phyloP scores from a whole-genome alignment of 75 land plant species.

The Gnetum montanum region DNA sequence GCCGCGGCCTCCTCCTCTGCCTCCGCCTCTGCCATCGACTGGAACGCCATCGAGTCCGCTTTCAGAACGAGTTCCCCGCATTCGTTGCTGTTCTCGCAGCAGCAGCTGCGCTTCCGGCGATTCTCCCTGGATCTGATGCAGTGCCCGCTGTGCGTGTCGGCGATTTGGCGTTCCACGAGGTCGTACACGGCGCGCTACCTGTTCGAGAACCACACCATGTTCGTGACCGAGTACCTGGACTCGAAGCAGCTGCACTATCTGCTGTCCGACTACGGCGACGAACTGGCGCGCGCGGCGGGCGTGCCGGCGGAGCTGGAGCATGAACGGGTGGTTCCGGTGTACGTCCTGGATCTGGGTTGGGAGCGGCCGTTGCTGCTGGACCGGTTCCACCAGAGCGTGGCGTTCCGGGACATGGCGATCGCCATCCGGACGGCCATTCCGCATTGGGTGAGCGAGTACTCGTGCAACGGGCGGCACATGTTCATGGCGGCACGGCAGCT shows the following conservation, averaged over 20 bases:
- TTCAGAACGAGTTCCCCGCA: conserved; percentile 45
- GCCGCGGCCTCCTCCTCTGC: conserved; percentile 19
- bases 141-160: conserved; percentile 75
- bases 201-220: conserved; percentile 82
- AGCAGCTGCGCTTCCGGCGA: conserved; percentile 51
- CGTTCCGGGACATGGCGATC: conserved; percentile 93
- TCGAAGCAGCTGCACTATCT: conserved; percentile 76
- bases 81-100: conserved; percentile 48
- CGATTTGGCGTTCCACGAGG: conserved; percentile 51
- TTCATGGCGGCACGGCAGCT: conserved; percentile 61
- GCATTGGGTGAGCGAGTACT: conserved; percentile 90
- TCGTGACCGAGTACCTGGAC: conserved; percentile 92
- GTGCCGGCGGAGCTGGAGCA: conserved; percentile 29
- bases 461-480: conserved; percentile 89
- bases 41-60: conserved; percentile 46
- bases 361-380: conserved; percentile 69
- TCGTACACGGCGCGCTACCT: conserved; percentile 86
- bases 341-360: conserved; percentile 78
- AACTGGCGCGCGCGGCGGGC: conserved; percentile 31
- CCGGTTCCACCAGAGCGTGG: conserved; percentile 83
- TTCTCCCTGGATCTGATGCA: conserved; percentile 31
- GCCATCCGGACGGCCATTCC: conserved; percentile 65
- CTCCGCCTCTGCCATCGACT: conserved; percentile 46
- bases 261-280: conserved; percentile 49
- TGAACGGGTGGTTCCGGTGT: conserved; percentile 70